Base-by-base conservation (phyloP, 257 asterid genomes). In the Eucommia ulmoides region DNA sequence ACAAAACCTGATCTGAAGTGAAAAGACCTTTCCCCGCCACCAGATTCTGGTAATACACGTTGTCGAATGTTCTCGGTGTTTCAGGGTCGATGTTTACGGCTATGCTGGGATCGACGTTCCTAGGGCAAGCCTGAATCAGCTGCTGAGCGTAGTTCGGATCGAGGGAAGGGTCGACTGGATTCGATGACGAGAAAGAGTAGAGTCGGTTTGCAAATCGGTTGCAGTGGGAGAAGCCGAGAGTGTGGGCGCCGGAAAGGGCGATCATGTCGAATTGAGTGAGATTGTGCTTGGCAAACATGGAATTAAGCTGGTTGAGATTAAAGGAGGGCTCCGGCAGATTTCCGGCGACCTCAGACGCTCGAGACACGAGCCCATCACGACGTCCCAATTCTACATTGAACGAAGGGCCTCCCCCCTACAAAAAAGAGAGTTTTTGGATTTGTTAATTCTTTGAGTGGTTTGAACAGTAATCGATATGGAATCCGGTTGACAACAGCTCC, bases 151-250 rank as follows among this genome's bases (percentile, higher is more conserved):
- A 84, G 20, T 20, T 42, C 18, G 75, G 74, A 54, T 81, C 65
- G 65, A 84, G 71, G 23, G 79, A 52, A 24, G 87, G 89, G 77
- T 84, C 93, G 1, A 77, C 60, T 0, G 77, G 73, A 55, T 64
- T 56, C 41, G 79, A 69, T 15, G 66, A 58, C 0, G 79, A 29
- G 22, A 79, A 82, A 0, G 79, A 69, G 74, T 81, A 81, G 50
- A 82, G 54, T 56, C 91, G 62, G 42, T 70, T 59, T 2, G 86
- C 70, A 8, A 84, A 59, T 12, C 91, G 91, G 66, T 16, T 26
- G 74, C 95, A 84, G 70, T 84, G 91, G 61, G 93, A 66, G 53
- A 84, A 82, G 2, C 95, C 95, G 1, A 82, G 12, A 1, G 93
- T 79, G 66, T 84, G 95, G 20, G 68, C 58, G 1, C 88, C 95